Percentiles rank a stretch among this genome's conserved stretches.
These are phyloP conservation scores for Ceriops zippeliana DNA, from an alignment of 345 rosid genomes.

Conservation along the genomic window DNA sequence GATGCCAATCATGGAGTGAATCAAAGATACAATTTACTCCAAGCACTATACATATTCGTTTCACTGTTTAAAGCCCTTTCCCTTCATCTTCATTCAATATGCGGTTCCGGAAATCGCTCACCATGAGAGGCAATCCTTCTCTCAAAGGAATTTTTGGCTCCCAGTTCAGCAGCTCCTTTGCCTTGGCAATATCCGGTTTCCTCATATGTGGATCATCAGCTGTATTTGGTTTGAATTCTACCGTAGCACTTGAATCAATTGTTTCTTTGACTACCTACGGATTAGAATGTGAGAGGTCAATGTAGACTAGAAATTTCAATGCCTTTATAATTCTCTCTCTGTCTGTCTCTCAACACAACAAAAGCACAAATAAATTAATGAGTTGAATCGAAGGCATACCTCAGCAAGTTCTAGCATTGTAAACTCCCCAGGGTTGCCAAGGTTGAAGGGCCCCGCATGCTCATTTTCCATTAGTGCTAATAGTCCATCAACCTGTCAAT, in stretches of 20 bases:
- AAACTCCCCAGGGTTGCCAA: conserved; percentile 98
- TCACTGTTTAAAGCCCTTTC: conserved; percentile 16
- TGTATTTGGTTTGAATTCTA: conserved; percentile 85
- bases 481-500: conserved; percentile 78
- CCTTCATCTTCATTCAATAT: conserved; percentile 5
- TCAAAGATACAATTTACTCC: background rate
- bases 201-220: conserved; percentile 96
- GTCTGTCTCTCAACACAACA: no score
- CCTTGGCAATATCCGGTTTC: conserved; percentile 91
- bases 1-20: background rate
- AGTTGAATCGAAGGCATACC: background rate
- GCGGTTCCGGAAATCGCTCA: conserved; percentile 17
- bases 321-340: no score
- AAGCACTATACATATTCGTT: background rate
- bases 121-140: conserved; percentile 94
- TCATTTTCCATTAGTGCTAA: conserved; percentile 89
- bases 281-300: background rate
- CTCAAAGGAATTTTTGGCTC: conserved; percentile 76
- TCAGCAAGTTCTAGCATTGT: conserved; percentile 98
- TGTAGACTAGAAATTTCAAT: background rate
- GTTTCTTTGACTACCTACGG: conserved; percentile 80
- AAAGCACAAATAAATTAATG: no score
- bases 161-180: conserved; percentile 89
- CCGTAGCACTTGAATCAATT: conserved; percentile 86
- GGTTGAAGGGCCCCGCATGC: conserved; percentile 92